These are phyloP conservation scores for Melampsora larici-populina DNA, from an alignment of 1,284 basidiomycete genomes.

Conservation along the genomic window DNA sequence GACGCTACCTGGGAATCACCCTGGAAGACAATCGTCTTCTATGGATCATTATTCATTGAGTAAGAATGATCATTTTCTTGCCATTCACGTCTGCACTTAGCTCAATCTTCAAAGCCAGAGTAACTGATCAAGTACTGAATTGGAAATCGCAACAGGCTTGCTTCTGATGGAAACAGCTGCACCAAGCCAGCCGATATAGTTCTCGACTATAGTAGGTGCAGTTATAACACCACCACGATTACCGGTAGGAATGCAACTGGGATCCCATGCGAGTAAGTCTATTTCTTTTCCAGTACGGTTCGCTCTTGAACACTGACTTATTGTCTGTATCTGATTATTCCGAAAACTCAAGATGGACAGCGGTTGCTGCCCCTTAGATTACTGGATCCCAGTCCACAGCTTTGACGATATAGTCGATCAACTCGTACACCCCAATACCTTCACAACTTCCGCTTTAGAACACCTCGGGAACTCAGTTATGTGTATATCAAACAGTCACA, in stretches of 20 bases:
- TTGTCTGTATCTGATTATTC: too few relatives aligned
- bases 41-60: constrained; percentile 32
- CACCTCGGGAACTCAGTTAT: too few relatives aligned
- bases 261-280: constrained; percentile 21
- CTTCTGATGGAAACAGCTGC: constrained; percentile 5
- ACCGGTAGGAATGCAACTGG: constrained; percentile 1
- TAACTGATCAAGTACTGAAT: neutral
- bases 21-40: constrained; percentile 21
- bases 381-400: too few relatives aligned
- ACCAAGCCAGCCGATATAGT: constrained; percentile 30
- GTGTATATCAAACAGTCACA: too few relatives aligned
- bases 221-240: constrained; percentile 24
- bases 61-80: neutral
- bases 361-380: too few relatives aligned
- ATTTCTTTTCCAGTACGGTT: too few relatives aligned
- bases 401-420: too few relatives aligned
- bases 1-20: neutral
- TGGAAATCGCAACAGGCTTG: neutral
- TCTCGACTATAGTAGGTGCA: constrained; percentile 31
- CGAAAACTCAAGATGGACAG: too few relatives aligned
- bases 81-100: neutral
- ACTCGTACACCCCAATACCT: too few relatives aligned
- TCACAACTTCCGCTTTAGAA: too few relatives aligned
- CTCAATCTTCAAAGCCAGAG: neutral
- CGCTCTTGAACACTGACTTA: too few relatives aligned